Conservation (phyloP, 768 basidiomycete species). For the Pisolithus marmoratus region DNA sequence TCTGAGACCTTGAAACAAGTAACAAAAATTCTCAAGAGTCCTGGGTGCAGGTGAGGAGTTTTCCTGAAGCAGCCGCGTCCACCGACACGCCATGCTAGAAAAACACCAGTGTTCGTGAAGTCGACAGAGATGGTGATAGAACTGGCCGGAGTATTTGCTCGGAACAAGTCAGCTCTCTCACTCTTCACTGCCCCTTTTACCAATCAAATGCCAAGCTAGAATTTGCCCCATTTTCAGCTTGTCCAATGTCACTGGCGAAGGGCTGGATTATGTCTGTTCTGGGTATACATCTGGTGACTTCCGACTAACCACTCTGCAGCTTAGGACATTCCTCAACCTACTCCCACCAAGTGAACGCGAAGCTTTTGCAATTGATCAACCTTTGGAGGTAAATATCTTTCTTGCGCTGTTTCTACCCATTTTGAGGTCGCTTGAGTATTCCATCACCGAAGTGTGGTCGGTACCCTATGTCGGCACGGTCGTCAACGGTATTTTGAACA, state of each 20-base stretch:
- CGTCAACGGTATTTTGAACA: slow-evolving; percentile 77
- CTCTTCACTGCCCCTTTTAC: background rate
- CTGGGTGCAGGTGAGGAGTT: slow-evolving; percentile 76
- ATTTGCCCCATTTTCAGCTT: slow-evolving; percentile 88
- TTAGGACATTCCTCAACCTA: slow-evolving; percentile 88
- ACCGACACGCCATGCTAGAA: slow-evolving; percentile 38
- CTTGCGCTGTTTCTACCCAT: background rate
- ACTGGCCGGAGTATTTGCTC: slow-evolving; percentile 65
- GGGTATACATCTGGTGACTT: background rate
- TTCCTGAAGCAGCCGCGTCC: background rate
- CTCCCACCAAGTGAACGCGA: slow-evolving; percentile 82
- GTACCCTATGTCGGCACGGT: slow-evolving; percentile 85
- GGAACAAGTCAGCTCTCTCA: slow-evolving; percentile 51
- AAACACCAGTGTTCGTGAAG: slow-evolving; percentile 80
- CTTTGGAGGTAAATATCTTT: slow-evolving; percentile 55
- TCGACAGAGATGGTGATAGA: slow-evolving; percentile 78
- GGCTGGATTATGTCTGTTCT: slow-evolving; percentile 64
- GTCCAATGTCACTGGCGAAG: slow-evolving; percentile 94
- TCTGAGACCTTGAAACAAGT: slow-evolving; percentile 92
- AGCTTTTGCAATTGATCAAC: slow-evolving; percentile 75
- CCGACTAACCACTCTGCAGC: slow-evolving; percentile 32
- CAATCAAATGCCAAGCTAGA: slow-evolving; percentile 34
- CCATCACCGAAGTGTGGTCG: slow-evolving; percentile 83
- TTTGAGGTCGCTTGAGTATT: slow-evolving; percentile 46
- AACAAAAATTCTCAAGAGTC: slow-evolving; percentile 84